Base-by-base conservation (phyloP, 345 rosid genomes). In the Kandelia obovata region DNA sequence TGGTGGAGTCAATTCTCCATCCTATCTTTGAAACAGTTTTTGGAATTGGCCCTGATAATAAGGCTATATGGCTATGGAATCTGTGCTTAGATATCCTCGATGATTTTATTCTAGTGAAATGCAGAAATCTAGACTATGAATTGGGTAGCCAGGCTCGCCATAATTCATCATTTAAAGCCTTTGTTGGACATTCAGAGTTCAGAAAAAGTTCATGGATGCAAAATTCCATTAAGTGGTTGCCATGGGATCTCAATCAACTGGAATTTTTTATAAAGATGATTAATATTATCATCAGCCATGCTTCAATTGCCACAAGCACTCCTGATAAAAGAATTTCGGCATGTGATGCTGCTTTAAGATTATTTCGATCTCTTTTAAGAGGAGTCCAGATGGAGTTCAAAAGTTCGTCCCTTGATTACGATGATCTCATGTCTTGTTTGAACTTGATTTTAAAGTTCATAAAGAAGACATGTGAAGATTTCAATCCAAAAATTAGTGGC, bases 21-120 rank as follows among this genome's bases (percentile, higher is more conserved):
- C 87, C 92, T 32, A 47, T 87, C 30, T 74, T 85, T 75, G 75
- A 82, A 73, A 78, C 78, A 47, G 80, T 80, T 58, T 83, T 87
- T 64, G 46, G 31, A 21, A 66, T 49, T 32, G 81, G 81, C 52
- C 83, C 77, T 32, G 75, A 62, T 65, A 65, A 57, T 35, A 69
- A 62, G 35, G 78, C 75, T 64, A 34, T 70, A n/a, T 75, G 74
- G 79, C 67, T 72, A 47, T 87, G 89, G 85, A 73, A 73, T 79
- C 56, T 74, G 1, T 85, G 88, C 73, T 58, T 85, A 39, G 78
- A 79, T 70, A 61, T 87, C 59, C 82, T 87, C 39, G 79, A 80
- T 39, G 77, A 75, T 61, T 83, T 76, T 58, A 56, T 82, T 28
- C 62, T 64, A 26, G 75, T 66, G 25, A 87, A 81, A 67, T 79